Evolutionary conservation across 2,329 filamentous ascomycete species (phyloP), one percentile per base, ranked within the genome.

Genomic region (Claviceps arundinis): DNA sequence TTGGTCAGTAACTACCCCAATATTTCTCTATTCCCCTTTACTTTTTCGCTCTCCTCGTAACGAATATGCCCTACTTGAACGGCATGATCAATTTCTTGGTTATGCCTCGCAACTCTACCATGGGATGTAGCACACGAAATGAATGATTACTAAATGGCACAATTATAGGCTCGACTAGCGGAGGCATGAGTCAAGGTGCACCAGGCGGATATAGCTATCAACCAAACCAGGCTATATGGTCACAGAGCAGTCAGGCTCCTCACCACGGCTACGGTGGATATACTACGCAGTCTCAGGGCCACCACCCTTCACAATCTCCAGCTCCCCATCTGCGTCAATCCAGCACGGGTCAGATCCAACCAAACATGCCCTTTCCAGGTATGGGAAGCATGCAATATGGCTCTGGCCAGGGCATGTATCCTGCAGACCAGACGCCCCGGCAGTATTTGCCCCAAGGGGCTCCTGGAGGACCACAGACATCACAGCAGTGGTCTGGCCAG

Each of bases 401-500:
- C 38, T 70, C 75, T 26, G 70, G 73, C 7, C 78, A 81, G 59
- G 73, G 73, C 50, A 77, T 84, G 60, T 82, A 82, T 58, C 69
- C 77, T 17, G 68, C 79, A 30, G 81, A 85, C 47, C 80, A 82
- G 66, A 81, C 78, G 1, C 76, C 79, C 4, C 73, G 81, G 50
- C 78, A 82, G 61, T 85, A 84, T 69, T 77, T 89, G 79, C 81
- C 84, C 60, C 74, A 82, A 67, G 70, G 76, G 65, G 68, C 75
- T 59, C 66, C 81, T 4, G 68, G 68, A 4, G 67, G 69, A 6
- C 75, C 76, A 11, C 70, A 74, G 5, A 73, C 73, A 22, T 72
- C 73, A 2, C 77, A 80, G 55, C 64, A 69, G 4, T 81, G 75
- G 75, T 72, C 72, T 6, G 71, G 79, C 40, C 81, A 84, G 59